Evolutionary conservation across 495 filamentous ascomycete genomes (phyloP).

Genomic region (Ramalina intermedia): DNA sequence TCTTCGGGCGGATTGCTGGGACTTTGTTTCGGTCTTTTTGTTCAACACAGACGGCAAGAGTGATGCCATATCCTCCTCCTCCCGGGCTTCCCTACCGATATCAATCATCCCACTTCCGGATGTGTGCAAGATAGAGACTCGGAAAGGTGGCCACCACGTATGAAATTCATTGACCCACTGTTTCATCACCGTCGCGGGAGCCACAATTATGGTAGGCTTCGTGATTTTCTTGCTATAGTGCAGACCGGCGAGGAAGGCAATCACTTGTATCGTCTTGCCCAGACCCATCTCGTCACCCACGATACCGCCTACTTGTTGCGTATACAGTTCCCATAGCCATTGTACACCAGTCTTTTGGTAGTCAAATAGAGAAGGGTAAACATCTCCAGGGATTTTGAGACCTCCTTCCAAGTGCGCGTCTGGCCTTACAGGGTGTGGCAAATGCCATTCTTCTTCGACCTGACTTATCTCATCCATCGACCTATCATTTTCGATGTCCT

Average conservation of each 20-base stretch:
- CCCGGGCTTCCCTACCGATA: conserved; percentile 47
- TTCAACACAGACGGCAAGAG: conserved; percentile 17
- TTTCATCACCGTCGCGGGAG: conserved; percentile 83
- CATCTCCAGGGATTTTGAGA: conserved; percentile 75
- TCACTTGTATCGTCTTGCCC: conserved; percentile 89
- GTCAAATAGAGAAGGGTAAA: conserved; percentile 77
- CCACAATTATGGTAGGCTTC: conserved; percentile 77
- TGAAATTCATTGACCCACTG: conserved; percentile 99
- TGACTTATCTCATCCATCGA: neutral
- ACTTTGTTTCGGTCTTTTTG: conserved; percentile 29
- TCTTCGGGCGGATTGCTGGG: conserved; percentile 50
- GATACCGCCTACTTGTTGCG: conserved; percentile 81
- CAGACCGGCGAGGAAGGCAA: conserved; percentile 77
- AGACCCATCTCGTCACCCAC: conserved; percentile 97
- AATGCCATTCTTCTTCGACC: conserved; percentile 58
- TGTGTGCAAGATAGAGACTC: conserved; percentile 86
- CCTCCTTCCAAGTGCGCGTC: conserved; percentile 61
- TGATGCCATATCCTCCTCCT: conserved; percentile 50
- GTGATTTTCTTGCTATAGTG: conserved; percentile 76
- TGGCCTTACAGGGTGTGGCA: conserved; percentile 64
- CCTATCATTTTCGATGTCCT: neutral
- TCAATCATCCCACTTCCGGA: conserved; percentile 95
- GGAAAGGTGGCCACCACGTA: conserved; percentile 89
- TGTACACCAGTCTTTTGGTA: conserved; percentile 93
- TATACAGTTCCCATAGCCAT: conserved; percentile 91